These are phyloP conservation scores for Pisolithus orientalis DNA, from an alignment of 768 basidiomycete genomes.

Conservation along the genomic window DNA sequence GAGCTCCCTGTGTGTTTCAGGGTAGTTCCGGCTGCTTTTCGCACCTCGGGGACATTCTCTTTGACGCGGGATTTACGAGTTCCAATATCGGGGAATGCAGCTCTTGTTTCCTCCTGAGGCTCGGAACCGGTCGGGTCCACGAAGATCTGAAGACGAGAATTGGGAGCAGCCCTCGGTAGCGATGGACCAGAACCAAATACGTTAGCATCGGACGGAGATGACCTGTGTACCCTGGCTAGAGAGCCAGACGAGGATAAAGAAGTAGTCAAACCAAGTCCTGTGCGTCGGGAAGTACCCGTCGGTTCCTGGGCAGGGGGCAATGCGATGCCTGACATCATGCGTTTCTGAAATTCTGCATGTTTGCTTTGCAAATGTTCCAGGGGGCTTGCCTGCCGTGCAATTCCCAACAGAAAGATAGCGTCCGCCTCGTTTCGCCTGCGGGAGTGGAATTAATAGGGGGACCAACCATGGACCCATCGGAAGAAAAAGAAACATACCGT, in stretches of 20 bases:
- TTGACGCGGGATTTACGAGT: slow-evolving; percentile 74
- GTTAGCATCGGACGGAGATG: slow-evolving; percentile 20
- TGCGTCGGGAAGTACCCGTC: slow-evolving; percentile 30
- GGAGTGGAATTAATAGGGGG: background rate
- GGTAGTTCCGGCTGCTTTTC: slow-evolving; percentile 62
- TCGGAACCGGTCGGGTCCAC: slow-evolving; percentile 60
- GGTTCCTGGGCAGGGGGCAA: slow-evolving; percentile 32
- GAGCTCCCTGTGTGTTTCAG: slow-evolving; percentile 56
- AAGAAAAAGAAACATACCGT: slow-evolving; percentile 45
- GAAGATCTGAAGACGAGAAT: slow-evolving; percentile 61
- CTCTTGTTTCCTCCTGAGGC: slow-evolving; percentile 36
- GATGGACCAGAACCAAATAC: slow-evolving; percentile 25
- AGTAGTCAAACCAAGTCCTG: slow-evolving; percentile 41
- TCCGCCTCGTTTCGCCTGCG: slow-evolving; percentile 84
- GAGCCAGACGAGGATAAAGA: slow-evolving; percentile 30
- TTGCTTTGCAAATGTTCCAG: slow-evolving; percentile 72
- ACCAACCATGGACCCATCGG: slow-evolving; percentile 24
- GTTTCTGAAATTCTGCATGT: slow-evolving; percentile 85
- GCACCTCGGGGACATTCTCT: slow-evolving; percentile 68
- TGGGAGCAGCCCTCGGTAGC: slow-evolving; percentile 36
- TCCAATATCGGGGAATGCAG: slow-evolving; percentile 65
- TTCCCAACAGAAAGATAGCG: slow-evolving; percentile 79
- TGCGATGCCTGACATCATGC: slow-evolving; percentile 62
- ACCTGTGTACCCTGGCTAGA: slow-evolving; percentile 8
- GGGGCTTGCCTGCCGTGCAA: slow-evolving; percentile 76